Evolutionary conservation across 345 rosid genomes (phyloP).

Genomic region (Euphorbia lathyris): DNA sequence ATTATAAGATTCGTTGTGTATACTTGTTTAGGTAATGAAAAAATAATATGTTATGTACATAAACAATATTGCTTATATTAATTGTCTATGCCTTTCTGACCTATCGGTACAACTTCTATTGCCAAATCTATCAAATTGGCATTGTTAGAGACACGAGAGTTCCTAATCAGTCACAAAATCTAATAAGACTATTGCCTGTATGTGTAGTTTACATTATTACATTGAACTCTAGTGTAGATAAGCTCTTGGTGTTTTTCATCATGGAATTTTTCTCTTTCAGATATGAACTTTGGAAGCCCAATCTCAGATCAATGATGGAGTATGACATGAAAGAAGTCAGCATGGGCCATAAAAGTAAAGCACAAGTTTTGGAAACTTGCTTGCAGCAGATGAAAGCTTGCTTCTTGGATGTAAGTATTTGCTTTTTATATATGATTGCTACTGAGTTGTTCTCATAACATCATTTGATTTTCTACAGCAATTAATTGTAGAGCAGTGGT

Average conservation of each 20-base stretch:
- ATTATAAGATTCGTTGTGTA: background rate
- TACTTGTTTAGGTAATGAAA: background rate
- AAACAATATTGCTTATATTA: background rate
- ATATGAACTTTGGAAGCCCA: slow-evolving; percentile 97
- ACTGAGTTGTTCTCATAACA: background rate
- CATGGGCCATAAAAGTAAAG: slow-evolving; percentile 71
- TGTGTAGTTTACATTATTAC: background rate
- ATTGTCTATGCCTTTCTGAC: background rate
- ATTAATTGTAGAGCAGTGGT: background rate
- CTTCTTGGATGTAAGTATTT: slow-evolving; percentile 76
- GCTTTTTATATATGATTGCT: background rate
- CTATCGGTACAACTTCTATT: background rate
- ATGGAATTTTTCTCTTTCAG: slow-evolving; percentile 37
- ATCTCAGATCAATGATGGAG: slow-evolving; percentile 94
- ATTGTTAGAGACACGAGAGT: background rate
- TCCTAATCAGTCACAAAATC: background rate
- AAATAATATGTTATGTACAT: background rate
- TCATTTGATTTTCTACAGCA: no score
- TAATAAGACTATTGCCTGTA: background rate
- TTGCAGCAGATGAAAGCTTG: slow-evolving; percentile 98
- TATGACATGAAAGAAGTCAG: slow-evolving; percentile 92
- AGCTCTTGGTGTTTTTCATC: background rate
- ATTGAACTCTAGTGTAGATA: background rate
- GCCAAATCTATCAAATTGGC: background rate
- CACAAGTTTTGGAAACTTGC: slow-evolving; percentile 77